Base-by-base conservation (phyloP, 768 basidiomycete genomes). In the Boletus pseudopeckii region DNA sequence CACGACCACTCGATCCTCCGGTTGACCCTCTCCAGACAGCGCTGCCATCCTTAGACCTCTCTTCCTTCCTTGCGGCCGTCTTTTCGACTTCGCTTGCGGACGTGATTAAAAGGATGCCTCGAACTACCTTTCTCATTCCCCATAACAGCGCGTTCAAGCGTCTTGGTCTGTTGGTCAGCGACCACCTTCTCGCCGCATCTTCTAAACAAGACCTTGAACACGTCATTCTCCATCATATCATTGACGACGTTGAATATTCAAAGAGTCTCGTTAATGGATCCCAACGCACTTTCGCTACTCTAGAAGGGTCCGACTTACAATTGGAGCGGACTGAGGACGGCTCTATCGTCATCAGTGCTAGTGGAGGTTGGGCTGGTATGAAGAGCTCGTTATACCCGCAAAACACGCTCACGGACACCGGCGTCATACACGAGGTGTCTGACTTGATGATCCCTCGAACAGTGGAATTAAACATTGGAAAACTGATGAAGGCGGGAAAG, bases 381-480 rank as follows among this genome's bases (percentile, higher is more conserved):
- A 82, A 75, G 63, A 77, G 83, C 7, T 72, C 78, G 51, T 67
- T 90, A 39, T 75, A 74, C 58, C 77, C 80, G n/a, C 74, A 70
- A 53, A 78, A 98, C 69, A 72, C 82, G 36, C 80, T 99, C 48
- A 97, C 95, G 0, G 74, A 82, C 56, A 97, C 93, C 8, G 97
- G 97, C 22, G 92, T 89, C 33, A 81, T 98, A 40, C 96, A 98
- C 69, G 87, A 92, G 61, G 74, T 98, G 53, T 85, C 89, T 7
- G 88, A 90, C 60, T 74, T 93, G 45, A 75, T 93, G 66, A 82
- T 99, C 52, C 97, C 97, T 32, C 84, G 93, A 18, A 85, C 89
- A 10, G 85, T 98, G 42, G 75, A 92, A 41, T 74, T 99, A 56
- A 93, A 86, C 5, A 75, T 95, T 32, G 90, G 84, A n/a, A 98